Evolutionary conservation across 805 yeast genomes (phyloP).

Genomic region (Candida krabiensis): DNA sequence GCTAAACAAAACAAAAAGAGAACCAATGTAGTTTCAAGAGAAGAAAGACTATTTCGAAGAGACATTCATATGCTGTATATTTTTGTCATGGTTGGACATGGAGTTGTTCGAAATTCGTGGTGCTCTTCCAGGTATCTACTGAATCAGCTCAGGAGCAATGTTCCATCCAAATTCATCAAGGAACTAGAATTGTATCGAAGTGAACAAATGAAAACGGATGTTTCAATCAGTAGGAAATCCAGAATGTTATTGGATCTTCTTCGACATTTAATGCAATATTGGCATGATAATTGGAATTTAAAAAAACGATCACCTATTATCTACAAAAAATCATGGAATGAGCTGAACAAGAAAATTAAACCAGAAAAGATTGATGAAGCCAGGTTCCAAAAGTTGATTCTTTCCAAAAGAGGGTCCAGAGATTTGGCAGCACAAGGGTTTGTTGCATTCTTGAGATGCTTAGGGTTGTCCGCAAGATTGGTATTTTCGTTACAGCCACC

Average conservation of each 20-base stretch:
- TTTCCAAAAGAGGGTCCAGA: slow-evolving; percentile 60
- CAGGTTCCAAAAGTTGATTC: slow-evolving; percentile 45
- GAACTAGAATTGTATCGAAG: slow-evolving; percentile 39
- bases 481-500: slow-evolving; percentile 89
- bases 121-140: slow-evolving; percentile 50
- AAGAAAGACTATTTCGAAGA: slow-evolving; percentile 55
- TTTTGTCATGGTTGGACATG: slow-evolving; percentile 63
- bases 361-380: slow-evolving; percentile 34
- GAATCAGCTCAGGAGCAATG: slow-evolving; percentile 38
- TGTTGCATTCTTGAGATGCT: slow-evolving; percentile 68
- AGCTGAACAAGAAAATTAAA: slow-evolving; percentile 30
- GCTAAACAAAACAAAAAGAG: slow-evolving; percentile 22
- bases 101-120: slow-evolving; percentile 72
- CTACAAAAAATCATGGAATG: slow-evolving; percentile 49
- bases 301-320: slow-evolving; percentile 48
- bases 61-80: slow-evolving; percentile 59
- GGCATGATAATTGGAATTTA: slow-evolving; percentile 40
- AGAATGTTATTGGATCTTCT: slow-evolving; percentile 76
- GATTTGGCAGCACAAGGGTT: slow-evolving; percentile 89
- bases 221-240: slow-evolving; percentile 44
- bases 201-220: slow-evolving; percentile 17
- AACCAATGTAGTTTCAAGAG: slow-evolving; percentile 43
- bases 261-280: slow-evolving; percentile 61
- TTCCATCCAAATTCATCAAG: slow-evolving; percentile 47
- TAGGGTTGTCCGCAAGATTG: slow-evolving; percentile 70